Conservation (phyloP, 1,284 basidiomycete genomes). For the Puccinia novopanici region DNA sequence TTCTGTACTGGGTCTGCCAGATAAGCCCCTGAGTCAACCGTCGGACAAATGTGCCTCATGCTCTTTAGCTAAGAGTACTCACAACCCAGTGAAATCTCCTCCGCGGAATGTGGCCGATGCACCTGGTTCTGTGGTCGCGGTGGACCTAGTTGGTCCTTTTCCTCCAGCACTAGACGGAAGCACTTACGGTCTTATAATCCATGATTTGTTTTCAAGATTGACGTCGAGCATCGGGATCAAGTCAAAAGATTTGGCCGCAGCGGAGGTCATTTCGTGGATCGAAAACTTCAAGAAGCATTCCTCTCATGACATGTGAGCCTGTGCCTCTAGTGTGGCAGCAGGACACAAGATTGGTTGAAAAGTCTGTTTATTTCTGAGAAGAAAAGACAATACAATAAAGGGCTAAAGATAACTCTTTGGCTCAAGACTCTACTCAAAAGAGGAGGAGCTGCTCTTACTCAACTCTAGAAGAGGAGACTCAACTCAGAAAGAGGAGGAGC, state of each 20-base stretch:
- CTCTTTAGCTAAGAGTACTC: background rate
- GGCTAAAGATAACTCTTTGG: no score
- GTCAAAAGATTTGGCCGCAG: background rate
- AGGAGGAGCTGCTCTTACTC: no score
- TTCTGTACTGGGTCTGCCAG: background rate
- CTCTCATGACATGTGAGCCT: background rate
- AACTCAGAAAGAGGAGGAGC: no score
- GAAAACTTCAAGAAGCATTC: background rate
- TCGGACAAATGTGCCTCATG: background rate
- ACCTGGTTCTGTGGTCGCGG: background rate
- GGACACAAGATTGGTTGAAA: no score
- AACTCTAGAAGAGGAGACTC: no score
- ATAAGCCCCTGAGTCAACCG: background rate
- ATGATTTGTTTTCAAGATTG: background rate
- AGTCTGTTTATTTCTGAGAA: no score
- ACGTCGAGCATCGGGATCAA: background rate
- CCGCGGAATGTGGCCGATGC: background rate
- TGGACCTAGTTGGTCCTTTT: background rate
- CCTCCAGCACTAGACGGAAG: no score
- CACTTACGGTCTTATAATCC: background rate
- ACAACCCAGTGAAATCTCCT: background rate
- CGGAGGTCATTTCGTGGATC: background rate
- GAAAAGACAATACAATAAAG: no score
- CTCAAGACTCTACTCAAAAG: no score
- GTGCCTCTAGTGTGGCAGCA: no score